Conservation (phyloP, 2,329 filamentous ascomycete genomes). For the Aspergillus jensenii region DNA sequence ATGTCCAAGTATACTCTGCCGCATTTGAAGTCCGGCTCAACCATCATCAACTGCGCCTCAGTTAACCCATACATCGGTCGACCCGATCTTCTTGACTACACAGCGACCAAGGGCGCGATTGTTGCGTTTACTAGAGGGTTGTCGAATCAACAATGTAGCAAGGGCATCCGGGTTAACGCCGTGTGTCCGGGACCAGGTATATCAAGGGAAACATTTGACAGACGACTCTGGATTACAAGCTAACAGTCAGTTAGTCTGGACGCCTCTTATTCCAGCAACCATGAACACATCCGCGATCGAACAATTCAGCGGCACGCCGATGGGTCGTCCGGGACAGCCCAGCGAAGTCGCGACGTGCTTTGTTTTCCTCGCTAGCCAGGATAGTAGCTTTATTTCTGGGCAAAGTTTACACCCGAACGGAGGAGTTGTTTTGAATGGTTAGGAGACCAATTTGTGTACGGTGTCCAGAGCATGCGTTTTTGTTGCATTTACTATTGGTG, state of each 20-base stretch:
- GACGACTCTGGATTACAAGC: not conserved
- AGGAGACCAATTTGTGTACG: slow-evolving; percentile 3
- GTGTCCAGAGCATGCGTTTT: not conserved
- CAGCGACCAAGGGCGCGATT: slow-evolving; percentile 71
- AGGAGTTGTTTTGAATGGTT: slow-evolving; percentile 55
- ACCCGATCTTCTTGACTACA: slow-evolving; percentile 79
- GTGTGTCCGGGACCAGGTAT: slow-evolving; percentile 70
- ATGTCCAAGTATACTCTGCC: slow-evolving; percentile 73
- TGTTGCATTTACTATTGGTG: too few relatives aligned
- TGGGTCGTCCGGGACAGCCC: slow-evolving; percentile 76
- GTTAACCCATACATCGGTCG: slow-evolving; percentile 82
- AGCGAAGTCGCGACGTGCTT: slow-evolving; percentile 80
- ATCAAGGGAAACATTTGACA: slow-evolving; percentile 8
- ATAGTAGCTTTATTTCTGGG: slow-evolving; percentile 72
- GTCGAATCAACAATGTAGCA: slow-evolving; percentile 69
- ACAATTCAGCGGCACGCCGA: slow-evolving; percentile 68
- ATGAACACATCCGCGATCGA: slow-evolving; percentile 71
- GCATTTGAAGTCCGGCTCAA: slow-evolving; percentile 71
- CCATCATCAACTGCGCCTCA: slow-evolving; percentile 83
- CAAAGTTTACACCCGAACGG: slow-evolving; percentile 68
- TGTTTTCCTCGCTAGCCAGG: slow-evolving; percentile 74
- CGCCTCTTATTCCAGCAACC: slow-evolving; percentile 70
- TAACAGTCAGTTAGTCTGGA: slow-evolving; percentile 59
- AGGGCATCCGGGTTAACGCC: slow-evolving; percentile 74
- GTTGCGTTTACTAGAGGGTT: slow-evolving; percentile 75